phyloP scores from a whole-genome alignment of 2,329 filamentous ascomycete species.

The Ceratocystis albifundus region DNA sequence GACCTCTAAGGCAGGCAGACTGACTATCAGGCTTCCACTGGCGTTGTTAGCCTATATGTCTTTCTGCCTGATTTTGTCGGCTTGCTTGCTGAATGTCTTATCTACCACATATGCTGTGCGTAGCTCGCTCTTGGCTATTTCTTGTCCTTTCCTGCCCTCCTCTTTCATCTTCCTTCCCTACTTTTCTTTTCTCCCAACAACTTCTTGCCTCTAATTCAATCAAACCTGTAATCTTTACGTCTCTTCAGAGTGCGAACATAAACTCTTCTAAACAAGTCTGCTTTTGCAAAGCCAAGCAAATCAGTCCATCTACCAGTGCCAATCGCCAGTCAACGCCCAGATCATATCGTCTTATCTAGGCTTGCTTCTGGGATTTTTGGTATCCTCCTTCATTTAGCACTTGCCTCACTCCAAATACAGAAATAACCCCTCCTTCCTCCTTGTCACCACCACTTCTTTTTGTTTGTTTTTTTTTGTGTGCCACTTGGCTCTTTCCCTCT shows the following conservation, averaged over 20 bases:
- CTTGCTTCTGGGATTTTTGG: background rate
- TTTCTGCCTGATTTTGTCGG: constrained; percentile 1
- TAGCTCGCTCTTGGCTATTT: background rate
- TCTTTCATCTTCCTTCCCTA: background rate
- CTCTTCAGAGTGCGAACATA: background rate
- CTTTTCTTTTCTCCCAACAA: background rate
- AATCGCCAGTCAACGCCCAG: background rate
- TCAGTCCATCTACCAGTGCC: background rate
- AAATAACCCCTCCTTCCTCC: constrained; percentile 4
- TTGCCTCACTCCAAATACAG: constrained; percentile 7
- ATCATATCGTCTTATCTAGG: constrained; percentile 7
- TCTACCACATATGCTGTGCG: background rate
- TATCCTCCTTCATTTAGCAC: background rate
- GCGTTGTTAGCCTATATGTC: background rate
- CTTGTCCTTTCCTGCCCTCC: background rate
- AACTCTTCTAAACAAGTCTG: background rate
- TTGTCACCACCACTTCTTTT: background rate
- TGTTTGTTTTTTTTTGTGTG: constrained; percentile 11
- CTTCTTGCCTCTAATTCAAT: background rate
- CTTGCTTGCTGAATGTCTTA: background rate
- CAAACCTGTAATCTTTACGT: background rate
- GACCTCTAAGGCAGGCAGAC: background rate
- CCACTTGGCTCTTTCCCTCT: constrained; percentile 3
- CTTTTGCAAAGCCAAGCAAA: background rate
- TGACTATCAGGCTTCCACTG: background rate